phyloP scores from a whole-genome alignment of 345 rosid genomes.

The Brassica juncea region DNA sequence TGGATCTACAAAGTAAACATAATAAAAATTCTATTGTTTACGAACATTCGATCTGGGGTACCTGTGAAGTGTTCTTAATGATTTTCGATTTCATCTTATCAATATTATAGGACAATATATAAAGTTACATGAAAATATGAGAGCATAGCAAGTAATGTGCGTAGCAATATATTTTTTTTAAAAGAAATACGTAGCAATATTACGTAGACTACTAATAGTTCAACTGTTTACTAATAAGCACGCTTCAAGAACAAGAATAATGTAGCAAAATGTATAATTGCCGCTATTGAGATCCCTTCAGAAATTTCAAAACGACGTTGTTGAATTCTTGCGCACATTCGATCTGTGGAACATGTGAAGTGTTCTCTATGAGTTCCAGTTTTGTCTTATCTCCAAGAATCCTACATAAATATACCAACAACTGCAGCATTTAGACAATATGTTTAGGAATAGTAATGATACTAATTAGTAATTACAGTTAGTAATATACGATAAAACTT shows the following conservation, averaged over 20 bases:
- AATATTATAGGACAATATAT: not conserved
- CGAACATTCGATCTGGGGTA: conserved; percentile 72
- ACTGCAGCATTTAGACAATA: not conserved
- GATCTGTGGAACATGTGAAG: conserved; percentile 82
- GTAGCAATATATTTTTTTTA: not conserved
- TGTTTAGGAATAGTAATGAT: not conserved
- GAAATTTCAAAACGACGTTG: conserved; percentile 52
- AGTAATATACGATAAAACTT: not conserved
- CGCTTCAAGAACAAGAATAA: not conserved
- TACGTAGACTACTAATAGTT: not conserved
- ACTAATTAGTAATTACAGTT: not conserved
- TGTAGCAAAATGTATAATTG: not conserved
- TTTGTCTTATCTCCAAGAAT: conserved; percentile 64
- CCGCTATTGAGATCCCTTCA: conserved; percentile 22
- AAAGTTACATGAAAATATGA: not conserved
- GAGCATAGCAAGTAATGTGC: not conserved
- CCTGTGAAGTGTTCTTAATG: conserved; percentile 63
- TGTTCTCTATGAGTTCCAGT: conserved; percentile 57
- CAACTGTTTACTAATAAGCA: not conserved
- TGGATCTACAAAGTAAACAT: not conserved
- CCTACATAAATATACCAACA: conserved; percentile 46
- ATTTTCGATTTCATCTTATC: conserved; percentile 55
- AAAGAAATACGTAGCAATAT: not conserved
- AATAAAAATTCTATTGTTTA: conserved; percentile 41
- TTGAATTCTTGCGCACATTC: conserved; percentile 62